These are phyloP conservation scores for Scheffersomyces parashehatae DNA, from an alignment of 1,139 yeast genomes.

Conservation along the genomic window DNA sequence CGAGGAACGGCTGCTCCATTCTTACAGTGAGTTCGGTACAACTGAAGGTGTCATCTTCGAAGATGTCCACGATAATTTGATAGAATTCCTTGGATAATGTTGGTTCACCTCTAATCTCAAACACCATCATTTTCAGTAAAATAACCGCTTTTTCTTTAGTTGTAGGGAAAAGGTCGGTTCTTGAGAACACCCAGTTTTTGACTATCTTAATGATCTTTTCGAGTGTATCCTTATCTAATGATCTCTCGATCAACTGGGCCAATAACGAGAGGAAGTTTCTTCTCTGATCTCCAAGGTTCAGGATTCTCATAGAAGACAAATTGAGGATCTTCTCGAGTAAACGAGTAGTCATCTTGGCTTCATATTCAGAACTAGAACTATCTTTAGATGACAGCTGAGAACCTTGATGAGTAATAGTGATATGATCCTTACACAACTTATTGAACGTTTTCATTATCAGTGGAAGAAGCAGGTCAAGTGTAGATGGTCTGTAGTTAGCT, in stretches of 20 bases:
- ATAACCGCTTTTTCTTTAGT: conserved; percentile 96
- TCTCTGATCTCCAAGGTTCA: conserved; percentile 88
- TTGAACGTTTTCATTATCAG: conserved; percentile 83
- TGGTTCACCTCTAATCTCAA: conserved; percentile 84
- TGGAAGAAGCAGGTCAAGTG: conserved; percentile 73
- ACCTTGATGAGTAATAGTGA: conserved; percentile 64
- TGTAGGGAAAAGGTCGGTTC: conserved; percentile 85
- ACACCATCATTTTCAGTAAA: conserved; percentile 89
- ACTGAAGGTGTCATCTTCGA: conserved; percentile 76
- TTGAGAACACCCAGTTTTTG: conserved; percentile 85
- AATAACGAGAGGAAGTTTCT: conserved; percentile 81
- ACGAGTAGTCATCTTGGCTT: conserved; percentile 76
- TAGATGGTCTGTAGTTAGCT: conserved; percentile 70
- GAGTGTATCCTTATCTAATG: conserved; percentile 74
- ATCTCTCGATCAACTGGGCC: conserved; percentile 88
- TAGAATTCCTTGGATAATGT: conserved; percentile 80
- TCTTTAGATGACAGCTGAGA: conserved; percentile 35
- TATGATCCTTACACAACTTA: conserved; percentile 85
- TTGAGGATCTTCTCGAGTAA: conserved; percentile 75
- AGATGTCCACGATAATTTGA: conserved; percentile 83
- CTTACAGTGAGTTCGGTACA: conserved; percentile 91
- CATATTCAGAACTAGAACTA: conserved; percentile 51
- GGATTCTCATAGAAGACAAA: conserved; percentile 77
- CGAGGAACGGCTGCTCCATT: conserved; percentile 95
- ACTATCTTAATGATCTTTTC: conserved; percentile 78